phyloP scores from a whole-genome alignment of 441 rosid species.

The Arabidopsis lyrata region DNA sequence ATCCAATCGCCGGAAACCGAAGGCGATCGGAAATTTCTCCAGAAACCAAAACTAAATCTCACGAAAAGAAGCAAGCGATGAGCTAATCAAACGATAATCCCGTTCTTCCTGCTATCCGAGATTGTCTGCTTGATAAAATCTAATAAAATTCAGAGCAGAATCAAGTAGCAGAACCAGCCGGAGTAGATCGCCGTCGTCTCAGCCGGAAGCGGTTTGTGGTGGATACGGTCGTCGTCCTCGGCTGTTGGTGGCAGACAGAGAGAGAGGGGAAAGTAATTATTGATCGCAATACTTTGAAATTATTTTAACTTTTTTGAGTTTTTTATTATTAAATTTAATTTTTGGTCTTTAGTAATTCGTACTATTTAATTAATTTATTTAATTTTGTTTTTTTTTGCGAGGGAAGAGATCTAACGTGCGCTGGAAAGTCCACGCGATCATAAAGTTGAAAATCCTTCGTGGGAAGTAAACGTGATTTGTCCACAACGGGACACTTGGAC shows the following conservation, averaged over 20 bases:
- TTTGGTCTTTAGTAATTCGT: conserved; percentile 25
- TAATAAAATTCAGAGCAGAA: conserved; percentile 20
- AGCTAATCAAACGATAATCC: conserved; percentile 38
- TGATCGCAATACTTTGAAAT: conserved; percentile 40
- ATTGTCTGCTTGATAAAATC: not conserved
- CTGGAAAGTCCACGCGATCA: conserved; percentile 40
- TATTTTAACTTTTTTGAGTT: conserved; percentile 12
- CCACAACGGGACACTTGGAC: conserved; percentile 12
- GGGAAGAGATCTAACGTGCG: conserved; percentile 44
- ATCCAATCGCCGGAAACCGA: conserved; percentile 30
- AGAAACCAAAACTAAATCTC: conserved; percentile 37
- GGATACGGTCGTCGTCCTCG: conserved; percentile 48
- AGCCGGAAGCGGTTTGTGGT: conserved; percentile 43
- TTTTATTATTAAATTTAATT: conserved; percentile 20
- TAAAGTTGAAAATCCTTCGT: conserved; percentile 29
- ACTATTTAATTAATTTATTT: not conserved
- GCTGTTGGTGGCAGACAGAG: conserved; percentile 44
- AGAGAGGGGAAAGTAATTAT: conserved; percentile 46
- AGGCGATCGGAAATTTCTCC: conserved; percentile 41
- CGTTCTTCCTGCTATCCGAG: conserved; percentile 23
- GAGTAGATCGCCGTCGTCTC: conserved; percentile 45
- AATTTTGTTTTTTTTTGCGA: conserved; percentile 5
- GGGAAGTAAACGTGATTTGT: conserved; percentile 38
- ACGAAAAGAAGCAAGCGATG: conserved; percentile 26
- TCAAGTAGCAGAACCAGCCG: conserved; percentile 19